Evolutionary conservation across 2,329 filamentous ascomycete species (phyloP).

Genomic region (Aspergillus ruber): DNA sequence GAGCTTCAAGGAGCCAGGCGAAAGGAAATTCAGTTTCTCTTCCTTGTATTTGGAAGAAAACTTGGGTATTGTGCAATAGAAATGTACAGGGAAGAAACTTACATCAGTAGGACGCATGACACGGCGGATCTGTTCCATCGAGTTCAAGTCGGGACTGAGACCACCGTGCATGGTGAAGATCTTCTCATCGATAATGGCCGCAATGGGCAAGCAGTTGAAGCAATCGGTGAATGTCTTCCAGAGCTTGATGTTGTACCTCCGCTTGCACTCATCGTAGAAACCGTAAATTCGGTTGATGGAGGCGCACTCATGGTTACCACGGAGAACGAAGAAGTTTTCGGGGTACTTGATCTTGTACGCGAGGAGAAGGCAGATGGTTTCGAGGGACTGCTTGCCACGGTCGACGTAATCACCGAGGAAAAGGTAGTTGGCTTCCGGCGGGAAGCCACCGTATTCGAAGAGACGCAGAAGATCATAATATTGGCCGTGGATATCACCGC

Average conservation of each 20-base stretch:
- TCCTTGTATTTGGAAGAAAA: neutral
- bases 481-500: constrained; percentile 97
- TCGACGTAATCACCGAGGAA: constrained; percentile 99
- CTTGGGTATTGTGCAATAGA: neutral
- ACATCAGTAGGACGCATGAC: constrained; percentile 99
- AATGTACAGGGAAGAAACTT: constrained; percentile 43
- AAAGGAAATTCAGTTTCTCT: constrained; percentile 5
- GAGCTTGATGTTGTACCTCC: constrained; percentile 97
- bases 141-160: constrained; percentile 93
- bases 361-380: constrained; percentile 93
- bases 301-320: constrained; percentile 98
- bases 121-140: constrained; percentile 98
- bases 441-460: constrained; percentile 98
- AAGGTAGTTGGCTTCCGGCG: constrained; percentile 97
- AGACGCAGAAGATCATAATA: constrained; percentile 96
- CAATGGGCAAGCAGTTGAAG: constrained; percentile 98
- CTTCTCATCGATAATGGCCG: constrained; percentile 98
- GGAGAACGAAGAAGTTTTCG: constrained; percentile 98
- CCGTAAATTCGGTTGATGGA: constrained; percentile 99
- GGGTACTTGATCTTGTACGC: constrained; percentile 99
- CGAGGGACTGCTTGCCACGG: constrained; percentile 96
- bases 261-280: constrained; percentile 99
- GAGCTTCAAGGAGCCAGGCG: constrained; percentile 23
- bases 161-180: constrained; percentile 99
- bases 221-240: constrained; percentile 99